A percentile compares a stretch with the other conserved stretches of the same genome.
Conservation (phyloP, 139 green algal genomes). For the Chlorella sp. region DNA sequence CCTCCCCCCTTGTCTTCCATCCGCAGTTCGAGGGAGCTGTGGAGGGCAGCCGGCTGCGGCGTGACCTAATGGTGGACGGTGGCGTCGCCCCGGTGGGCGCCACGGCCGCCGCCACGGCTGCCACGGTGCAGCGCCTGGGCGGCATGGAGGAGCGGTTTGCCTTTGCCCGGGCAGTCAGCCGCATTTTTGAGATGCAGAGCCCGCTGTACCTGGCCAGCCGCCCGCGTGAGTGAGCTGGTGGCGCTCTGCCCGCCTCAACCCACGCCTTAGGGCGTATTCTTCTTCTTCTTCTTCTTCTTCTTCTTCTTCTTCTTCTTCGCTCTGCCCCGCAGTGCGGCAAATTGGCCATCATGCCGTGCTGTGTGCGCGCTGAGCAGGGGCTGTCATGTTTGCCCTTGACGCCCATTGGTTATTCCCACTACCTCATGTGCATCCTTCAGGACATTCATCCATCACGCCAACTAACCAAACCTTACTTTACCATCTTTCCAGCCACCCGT, state of each 20-base stretch:
- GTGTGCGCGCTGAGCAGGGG: too few relatives aligned
- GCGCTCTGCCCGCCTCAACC: background rate
- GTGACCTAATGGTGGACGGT: constrained; percentile 61
- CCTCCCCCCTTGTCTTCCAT: background rate
- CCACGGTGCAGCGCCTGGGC: constrained; percentile 54
- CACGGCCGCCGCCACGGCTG: constrained; percentile 19
- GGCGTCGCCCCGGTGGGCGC: constrained; percentile 67
- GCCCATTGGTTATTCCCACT: too few relatives aligned
- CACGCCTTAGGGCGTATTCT: too few relatives aligned
- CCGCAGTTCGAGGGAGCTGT: constrained; percentile 78
- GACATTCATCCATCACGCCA: too few relatives aligned
- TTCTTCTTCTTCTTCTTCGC: too few relatives aligned
- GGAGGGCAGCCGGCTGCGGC: constrained; percentile 74
- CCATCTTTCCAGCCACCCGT: too few relatives aligned
- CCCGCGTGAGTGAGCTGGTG: background rate
- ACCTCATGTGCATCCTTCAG: too few relatives aligned
- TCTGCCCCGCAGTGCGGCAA: too few relatives aligned
- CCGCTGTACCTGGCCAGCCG: constrained; percentile 2
- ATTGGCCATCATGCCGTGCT: too few relatives aligned
- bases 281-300: too few relatives aligned
- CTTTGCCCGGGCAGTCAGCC: constrained; percentile 77
- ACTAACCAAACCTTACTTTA: too few relatives aligned
- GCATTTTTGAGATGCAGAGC: constrained; percentile 70
- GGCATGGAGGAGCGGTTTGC: constrained; percentile 85
- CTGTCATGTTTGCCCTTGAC: too few relatives aligned